Evolutionary conservation across 2,329 filamentous ascomycete genomes (phyloP), one percentile per base, ranked within the genome.

Genomic region (Chaetothyriales sp.): DNA sequence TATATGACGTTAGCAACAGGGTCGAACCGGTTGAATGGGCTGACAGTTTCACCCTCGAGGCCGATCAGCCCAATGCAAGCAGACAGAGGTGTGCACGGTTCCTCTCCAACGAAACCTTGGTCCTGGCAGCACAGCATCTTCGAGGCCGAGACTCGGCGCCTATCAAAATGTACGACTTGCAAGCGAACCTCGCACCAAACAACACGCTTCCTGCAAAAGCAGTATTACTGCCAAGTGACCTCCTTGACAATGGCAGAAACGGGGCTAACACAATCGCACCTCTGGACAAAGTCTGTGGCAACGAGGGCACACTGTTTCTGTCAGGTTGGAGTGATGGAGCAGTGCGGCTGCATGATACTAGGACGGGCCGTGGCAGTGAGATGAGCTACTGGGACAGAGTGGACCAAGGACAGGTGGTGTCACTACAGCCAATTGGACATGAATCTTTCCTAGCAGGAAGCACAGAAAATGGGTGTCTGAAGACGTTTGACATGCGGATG

Each of bases 401-500:
- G 2, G 78, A 82, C 56, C 69, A 74, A 53, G 75, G 74, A 18
- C 68, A 77, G 0, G 71, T 81, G 5, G 81, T 81, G 59, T 76
- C 76, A 18, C 68, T 83, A 15, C 70, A 76, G 1, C 65, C 73
- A 0, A 72, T 80, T 48, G 76, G 76, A 1, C 70, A 72, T 18
- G 74, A 81, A 56, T 69, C 72, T 2, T 72, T 83, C 50, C 60
- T 81, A 7, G 75, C 73, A 9, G 79, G 79, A 20, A 72, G 73
- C 1, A 73, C 73, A 2, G 70, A 73, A 47, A 75, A 81, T 61
- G 74, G 71, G 44, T 68, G 80, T 48, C 64, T 83, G 44, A 81
- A 81, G 57, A 66, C 81, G 3, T 83, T 80, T 56, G 79, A 83
- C 57, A 61, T 83, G 44, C 76, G 79, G 20, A 67, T 79, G 59